These are phyloP conservation scores for Russula lepida DNA, from an alignment of 768 basidiomycete species.

Conservation along the genomic window DNA sequence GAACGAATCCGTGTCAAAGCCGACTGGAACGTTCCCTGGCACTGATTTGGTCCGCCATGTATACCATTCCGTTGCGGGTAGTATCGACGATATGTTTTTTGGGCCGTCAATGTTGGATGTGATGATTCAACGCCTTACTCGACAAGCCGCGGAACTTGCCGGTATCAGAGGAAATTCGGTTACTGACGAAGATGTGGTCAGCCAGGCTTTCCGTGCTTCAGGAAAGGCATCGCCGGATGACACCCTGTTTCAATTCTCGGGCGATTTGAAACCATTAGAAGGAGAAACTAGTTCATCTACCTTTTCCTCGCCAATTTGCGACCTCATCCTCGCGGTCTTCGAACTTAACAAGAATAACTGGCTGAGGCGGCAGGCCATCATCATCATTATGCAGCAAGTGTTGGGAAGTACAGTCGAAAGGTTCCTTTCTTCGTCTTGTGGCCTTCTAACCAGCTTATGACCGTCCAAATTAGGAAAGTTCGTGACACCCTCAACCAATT, in stretches of 20 bases:
- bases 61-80: conserved; percentile 87
- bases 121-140: conserved; percentile 82
- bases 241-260: conserved; percentile 61
- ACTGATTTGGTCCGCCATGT: conserved; percentile 76
- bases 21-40: conserved; percentile 47
- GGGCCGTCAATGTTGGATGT: conserved; percentile 94
- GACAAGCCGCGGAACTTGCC: conserved; percentile 83
- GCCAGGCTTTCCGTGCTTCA: conserved; percentile 65
- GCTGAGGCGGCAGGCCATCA: conserved; percentile 90
- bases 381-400: conserved; percentile 93
- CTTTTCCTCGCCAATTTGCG: conserved; percentile 91
- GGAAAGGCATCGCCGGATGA: conserved; percentile 61
- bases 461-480: conserved; percentile 55
- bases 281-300: conserved; percentile 84
- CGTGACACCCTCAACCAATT: conserved; percentile 64
- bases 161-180: conserved; percentile 73
- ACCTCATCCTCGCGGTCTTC: conserved; percentile 86
- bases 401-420: conserved; percentile 93
- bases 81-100: conserved; percentile 96
- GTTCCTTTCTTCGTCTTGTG: conserved; percentile 33
- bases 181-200: conserved; percentile 78
- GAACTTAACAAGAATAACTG: conserved; percentile 97
- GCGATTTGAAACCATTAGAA: conserved; percentile 71
- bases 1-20: conserved; percentile 31
- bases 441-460: neutral